Percentiles rank a stretch among this genome's conserved stretches.
These are phyloP conservation scores for Juglanconis juglandina DNA, from an alignment of 2,329 filamentous ascomycete species.

Conservation along the genomic window DNA sequence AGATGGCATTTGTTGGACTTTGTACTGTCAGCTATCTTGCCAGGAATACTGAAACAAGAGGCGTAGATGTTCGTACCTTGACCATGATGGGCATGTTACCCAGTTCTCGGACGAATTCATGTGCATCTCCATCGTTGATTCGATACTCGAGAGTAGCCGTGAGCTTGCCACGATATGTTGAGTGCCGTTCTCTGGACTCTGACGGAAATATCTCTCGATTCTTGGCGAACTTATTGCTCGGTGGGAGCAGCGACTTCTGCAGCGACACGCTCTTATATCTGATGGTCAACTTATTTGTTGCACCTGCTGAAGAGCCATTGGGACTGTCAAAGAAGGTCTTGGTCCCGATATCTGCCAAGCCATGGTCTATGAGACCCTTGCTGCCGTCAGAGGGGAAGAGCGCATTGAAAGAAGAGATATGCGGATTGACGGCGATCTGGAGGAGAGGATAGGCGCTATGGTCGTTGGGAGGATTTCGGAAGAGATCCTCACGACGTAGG, in stretches of 20 bases:
- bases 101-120: slow-evolving; percentile 78
- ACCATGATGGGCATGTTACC: slow-evolving; percentile 92
- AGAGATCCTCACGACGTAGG: slow-evolving; percentile 80
- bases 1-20: slow-evolving; percentile 89
- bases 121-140: slow-evolving; percentile 81
- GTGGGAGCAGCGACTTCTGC: slow-evolving; percentile 75
- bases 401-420: slow-evolving; percentile 93
- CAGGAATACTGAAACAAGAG: slow-evolving; percentile 22
- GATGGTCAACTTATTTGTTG: slow-evolving; percentile 73
- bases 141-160: slow-evolving; percentile 79
- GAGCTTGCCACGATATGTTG: slow-evolving; percentile 84
- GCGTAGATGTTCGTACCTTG: slow-evolving; percentile 54
- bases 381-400: slow-evolving; percentile 71
- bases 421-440: slow-evolving; percentile 80
- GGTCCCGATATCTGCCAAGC: slow-evolving; percentile 81
- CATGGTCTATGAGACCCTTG: slow-evolving; percentile 62
- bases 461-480: slow-evolving; percentile 82
- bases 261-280: slow-evolving; percentile 78
- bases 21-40: neutral
- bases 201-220: slow-evolving; percentile 85
- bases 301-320: slow-evolving; percentile 53
- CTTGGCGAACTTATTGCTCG: slow-evolving; percentile 77
- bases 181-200: slow-evolving; percentile 91
- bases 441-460: slow-evolving; percentile 84
- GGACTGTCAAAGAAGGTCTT: slow-evolving; percentile 85